Evolutionary conservation across 208 protist genomes (phyloP), one percentile per base, ranked within the genome.

Genomic region (Trypanosoma theileri): DNA sequence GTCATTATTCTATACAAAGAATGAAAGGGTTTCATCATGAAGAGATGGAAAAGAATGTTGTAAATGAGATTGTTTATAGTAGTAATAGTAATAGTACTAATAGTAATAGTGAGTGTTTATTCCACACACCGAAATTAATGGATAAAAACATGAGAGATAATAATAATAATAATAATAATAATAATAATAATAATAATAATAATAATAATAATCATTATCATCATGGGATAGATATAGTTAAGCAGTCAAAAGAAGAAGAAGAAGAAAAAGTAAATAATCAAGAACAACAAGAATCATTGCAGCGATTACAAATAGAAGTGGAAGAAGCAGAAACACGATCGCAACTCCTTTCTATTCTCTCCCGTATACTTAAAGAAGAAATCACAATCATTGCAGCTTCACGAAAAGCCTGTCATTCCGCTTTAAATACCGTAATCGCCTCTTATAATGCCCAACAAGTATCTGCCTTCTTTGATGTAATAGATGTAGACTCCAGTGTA

Each of bases 361-460:
- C 42, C 13, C 7, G 59, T 13, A 26, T n/a, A 16, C 13, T 69
- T 50, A 11, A 19, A 14, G 6, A 52, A 11, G 46, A 46, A 40
- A n/a, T 75, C 9, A 16, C 24, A 9, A 9, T 10, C 9, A 54
- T 75, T 16, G 16, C 7, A 53, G 31, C 31, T 11, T n/a, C 50
- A 44, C 24, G 44, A 24, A 17, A 46, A 52, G 26, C 4, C 31
- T 44, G 1, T 42, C 21, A 52, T 12, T n/a, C 8, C 12, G 53
- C 61, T 24, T 53, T 22, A 21, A 21, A 60, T 26, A 40, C 17
- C 1, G 50, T 22, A n/a, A 28, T 8, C 4, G 42, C 46, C 21
- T 21, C 14, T 19, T 22, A 41, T 48, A 82, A 84, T 59, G 77
- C 69, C 4, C 42, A 70, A 40, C 58, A 85, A 54, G 78, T 83